Evolutionary conservation across 208 protist species (phyloP), one percentile per base, ranked within the genome.

Genomic region (Leishmania mexicana): DNA sequence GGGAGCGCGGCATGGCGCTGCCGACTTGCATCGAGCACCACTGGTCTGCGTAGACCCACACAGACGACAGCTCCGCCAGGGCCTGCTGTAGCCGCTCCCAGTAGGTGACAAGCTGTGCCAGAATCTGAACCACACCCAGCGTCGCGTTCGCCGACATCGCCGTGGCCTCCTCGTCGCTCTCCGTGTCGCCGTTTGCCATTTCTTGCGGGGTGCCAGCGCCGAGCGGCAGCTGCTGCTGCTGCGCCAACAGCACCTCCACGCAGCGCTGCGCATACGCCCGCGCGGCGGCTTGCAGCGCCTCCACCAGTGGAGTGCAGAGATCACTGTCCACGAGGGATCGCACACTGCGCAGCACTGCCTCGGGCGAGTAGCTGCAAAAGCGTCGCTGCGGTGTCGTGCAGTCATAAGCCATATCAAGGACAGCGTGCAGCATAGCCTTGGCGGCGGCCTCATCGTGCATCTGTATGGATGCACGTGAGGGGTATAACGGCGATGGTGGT

Each of bases 21-120:
- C 75, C 79, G 3, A 73, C 54, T 31, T 81, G 80, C 28, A 76
- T 53, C n/a, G 85, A 51, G 83, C 87, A 91, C 84, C 88, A 89
- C 49, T 84, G 83, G 38, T 86, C 86, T 31, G 92, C 75, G 81
- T 89, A 92, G 13, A 91, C 85, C 89, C 92, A 95, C 40, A 95
- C 88, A 19, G 79, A 82, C 58, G 78, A 79, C 3, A 93, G 74
- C 87, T 95, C 89, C 10, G 57, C 77, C 57, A 89, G 70, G 28
- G 83, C 86, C 28, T 86, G 58, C 49, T 83, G 83, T 47, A 88
- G 91, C 28, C 89, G 88, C 28, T 83, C 82, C 86, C 85, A 95
- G 65, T 82, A 79, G 51, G 81, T 81, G 8, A 85, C 86, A 68
- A 93, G 80, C n/a, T 80, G 68, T 51, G 80, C 53, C 53, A 93